Conservation (phyloP, 164 flowering plant genomes). For the Aristolochia californica region DNA sequence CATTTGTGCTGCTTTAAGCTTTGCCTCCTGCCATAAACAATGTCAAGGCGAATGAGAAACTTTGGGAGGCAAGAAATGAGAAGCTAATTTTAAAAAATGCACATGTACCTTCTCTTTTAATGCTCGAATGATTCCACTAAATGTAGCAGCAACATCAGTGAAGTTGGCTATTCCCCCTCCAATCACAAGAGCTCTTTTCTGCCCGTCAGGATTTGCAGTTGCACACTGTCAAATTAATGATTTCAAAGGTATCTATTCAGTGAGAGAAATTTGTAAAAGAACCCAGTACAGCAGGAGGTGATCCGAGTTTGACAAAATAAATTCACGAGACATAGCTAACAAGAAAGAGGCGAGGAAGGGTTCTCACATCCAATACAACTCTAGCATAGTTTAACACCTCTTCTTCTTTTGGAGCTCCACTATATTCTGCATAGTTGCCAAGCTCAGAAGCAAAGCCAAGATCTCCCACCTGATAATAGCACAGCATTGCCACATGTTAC, state of each 20-base stretch:
- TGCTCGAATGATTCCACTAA: slow-evolving; percentile 74
- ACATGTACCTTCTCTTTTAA: slow-evolving; percentile 22
- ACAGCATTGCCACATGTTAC: neutral
- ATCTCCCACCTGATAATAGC: slow-evolving; percentile 61
- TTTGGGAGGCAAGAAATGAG: neutral
- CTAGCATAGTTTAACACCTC: slow-evolving; percentile 89
- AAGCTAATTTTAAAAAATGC: neutral
- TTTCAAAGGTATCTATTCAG: neutral
- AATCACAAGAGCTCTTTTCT: slow-evolving; percentile 75
- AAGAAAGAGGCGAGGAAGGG: neutral
- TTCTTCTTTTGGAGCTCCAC: slow-evolving; percentile 94
- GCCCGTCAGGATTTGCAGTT: slow-evolving; percentile 75
- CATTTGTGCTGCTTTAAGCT: slow-evolving; percentile 79
- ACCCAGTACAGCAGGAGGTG: neutral
- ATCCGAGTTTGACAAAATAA: no score
- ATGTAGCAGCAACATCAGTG: slow-evolving; percentile 89
- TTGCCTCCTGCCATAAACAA: slow-evolving; percentile 42
- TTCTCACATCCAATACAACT: slow-evolving; percentile 81
- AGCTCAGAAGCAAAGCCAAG: slow-evolving; percentile 83
- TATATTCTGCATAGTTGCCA: slow-evolving; percentile 90
- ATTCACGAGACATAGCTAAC: neutral
- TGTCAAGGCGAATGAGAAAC: neutral
- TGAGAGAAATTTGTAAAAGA: neutral
- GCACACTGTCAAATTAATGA: slow-evolving; percentile 45
- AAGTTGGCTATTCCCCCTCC: slow-evolving; percentile 93